These are phyloP conservation scores for Penicillium capsulatum DNA, from an alignment of 2,329 filamentous ascomycete genomes.

Conservation along the genomic window DNA sequence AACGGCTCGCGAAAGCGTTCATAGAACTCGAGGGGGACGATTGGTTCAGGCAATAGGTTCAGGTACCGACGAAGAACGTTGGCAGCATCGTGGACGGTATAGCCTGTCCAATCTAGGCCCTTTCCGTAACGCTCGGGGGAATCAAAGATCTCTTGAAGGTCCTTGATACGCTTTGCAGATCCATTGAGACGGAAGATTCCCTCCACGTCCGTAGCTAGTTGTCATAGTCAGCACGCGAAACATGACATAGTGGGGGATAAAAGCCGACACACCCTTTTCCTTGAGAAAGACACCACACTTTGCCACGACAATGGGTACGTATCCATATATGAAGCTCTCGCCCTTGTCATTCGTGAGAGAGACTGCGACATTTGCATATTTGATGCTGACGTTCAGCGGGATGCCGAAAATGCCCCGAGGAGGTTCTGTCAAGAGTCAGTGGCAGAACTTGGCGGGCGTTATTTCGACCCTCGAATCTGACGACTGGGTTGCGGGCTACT, in stretches of 20 bases:
- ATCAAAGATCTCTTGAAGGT: slow-evolving; percentile 86
- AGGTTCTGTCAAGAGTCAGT: slow-evolving; percentile 19
- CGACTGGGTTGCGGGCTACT: not conserved
- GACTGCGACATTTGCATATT: slow-evolving; percentile 96
- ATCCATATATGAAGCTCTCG: slow-evolving; percentile 95
- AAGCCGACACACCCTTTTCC: slow-evolving; percentile 78
- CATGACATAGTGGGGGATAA: too few species aligned
- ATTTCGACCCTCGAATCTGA: not conserved
- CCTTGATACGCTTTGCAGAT: slow-evolving; percentile 97
- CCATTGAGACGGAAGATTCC: slow-evolving; percentile 95
- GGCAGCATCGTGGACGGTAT: slow-evolving; percentile 96
- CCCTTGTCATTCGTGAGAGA: slow-evolving; percentile 89
- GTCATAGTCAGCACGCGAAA: too few species aligned
- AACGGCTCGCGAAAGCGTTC: slow-evolving; percentile 85
- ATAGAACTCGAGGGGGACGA: slow-evolving; percentile 91
- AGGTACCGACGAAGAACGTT: slow-evolving; percentile 94
- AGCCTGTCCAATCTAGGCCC: slow-evolving; percentile 93
- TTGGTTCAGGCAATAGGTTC: slow-evolving; percentile 92
- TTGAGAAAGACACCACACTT: slow-evolving; percentile 98
- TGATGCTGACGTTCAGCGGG: slow-evolving; percentile 87
- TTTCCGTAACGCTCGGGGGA: slow-evolving; percentile 95
- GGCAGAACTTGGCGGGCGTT: slow-evolving; percentile 10
- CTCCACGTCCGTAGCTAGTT: slow-evolving; percentile 80
- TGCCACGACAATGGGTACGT: slow-evolving; percentile 95
- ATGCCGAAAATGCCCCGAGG: slow-evolving; percentile 87